Evolutionary conservation across 495 filamentous ascomycete genomes (phyloP).

Genomic region (Delitschia confertaspora): DNA sequence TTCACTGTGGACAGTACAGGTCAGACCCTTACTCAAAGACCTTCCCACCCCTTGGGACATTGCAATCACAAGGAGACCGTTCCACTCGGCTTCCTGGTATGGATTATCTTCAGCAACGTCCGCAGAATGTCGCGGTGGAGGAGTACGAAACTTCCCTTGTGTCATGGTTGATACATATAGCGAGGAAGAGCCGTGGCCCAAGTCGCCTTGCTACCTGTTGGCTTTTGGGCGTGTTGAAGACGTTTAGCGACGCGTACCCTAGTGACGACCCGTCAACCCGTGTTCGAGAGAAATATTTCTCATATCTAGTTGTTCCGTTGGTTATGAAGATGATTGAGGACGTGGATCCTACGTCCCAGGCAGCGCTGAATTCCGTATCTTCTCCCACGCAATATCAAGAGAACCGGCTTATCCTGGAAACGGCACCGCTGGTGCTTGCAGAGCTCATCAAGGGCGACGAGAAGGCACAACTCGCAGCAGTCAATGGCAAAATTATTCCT

Average conservation of each 20-base stretch:
- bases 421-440: conserved; percentile 64
- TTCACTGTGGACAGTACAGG: conserved; percentile 30
- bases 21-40: conserved; percentile 29
- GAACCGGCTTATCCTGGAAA: conserved; percentile 41
- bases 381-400: conserved; percentile 33
- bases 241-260: conserved; percentile 22
- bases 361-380: conserved; percentile 1
- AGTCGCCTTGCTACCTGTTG: conserved; percentile 70
- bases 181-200: conserved; percentile 53
- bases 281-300: conserved; percentile 30
- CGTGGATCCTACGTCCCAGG: conserved; percentile 5
- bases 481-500: conserved; percentile 67
- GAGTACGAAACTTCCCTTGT: conserved; percentile 66
- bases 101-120: conserved; percentile 10
- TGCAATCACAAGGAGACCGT: conserved; percentile 8
- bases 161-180: conserved; percentile 69
- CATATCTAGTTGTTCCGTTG: conserved; percentile 34
- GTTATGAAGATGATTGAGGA: conserved; percentile 34
- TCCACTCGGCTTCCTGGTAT: conserved; percentile 11
- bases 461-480: conserved; percentile 69
- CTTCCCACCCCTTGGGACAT: conserved; percentile 51
- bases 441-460: conserved; percentile 67
- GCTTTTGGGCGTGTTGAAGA: conserved; percentile 42
- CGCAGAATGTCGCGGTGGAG: conserved; percentile 43
- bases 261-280: conserved; percentile 23